Percentiles rank a stretch among this genome's conserved stretches.
phyloP scores from a whole-genome alignment of 169 alveolate genomes.

The Plasmodium fragile region DNA sequence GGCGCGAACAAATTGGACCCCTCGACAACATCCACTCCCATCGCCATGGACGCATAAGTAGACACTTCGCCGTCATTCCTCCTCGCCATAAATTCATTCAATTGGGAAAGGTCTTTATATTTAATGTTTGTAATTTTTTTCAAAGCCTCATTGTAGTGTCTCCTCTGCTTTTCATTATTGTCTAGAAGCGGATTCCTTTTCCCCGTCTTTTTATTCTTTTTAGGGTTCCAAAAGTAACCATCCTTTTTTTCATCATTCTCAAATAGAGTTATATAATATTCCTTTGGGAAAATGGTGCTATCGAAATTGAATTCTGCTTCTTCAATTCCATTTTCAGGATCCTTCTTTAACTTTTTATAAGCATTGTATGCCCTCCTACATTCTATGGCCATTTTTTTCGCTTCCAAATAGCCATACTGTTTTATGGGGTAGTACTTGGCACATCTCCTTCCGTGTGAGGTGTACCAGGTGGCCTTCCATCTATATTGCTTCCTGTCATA shows the following conservation, averaged over 20 bases:
- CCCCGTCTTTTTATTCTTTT: constrained; percentile 23
- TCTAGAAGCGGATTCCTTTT: constrained; percentile 7
- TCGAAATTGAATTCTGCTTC: constrained; percentile 30
- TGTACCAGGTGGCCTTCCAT: constrained; percentile 87
- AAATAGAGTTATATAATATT: constrained; percentile 57
- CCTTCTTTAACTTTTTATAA: constrained; percentile 43
- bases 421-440: constrained; percentile 83
- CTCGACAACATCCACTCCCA: not conserved
- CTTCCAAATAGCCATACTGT: constrained; percentile 83
- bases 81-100: not conserved
- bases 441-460: constrained; percentile 82
- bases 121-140: constrained; percentile 26
- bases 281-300: constrained; percentile 50
- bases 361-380: constrained; percentile 70
- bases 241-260: constrained; percentile 72
- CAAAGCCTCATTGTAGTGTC: constrained; percentile 31
- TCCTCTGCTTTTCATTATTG: constrained; percentile 30
- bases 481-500: constrained; percentile 84
- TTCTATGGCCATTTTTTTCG: constrained; percentile 84
- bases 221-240: constrained; percentile 26
- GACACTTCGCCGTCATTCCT: not conserved
- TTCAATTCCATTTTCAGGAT: constrained; percentile 4
- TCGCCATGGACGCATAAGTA: not conserved
- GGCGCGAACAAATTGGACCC: not conserved
- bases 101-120: not conserved